Evolutionary conservation across 202 grass and related monocot genomes (phyloP).

Genomic region (Brachypodium distachyon): DNA sequence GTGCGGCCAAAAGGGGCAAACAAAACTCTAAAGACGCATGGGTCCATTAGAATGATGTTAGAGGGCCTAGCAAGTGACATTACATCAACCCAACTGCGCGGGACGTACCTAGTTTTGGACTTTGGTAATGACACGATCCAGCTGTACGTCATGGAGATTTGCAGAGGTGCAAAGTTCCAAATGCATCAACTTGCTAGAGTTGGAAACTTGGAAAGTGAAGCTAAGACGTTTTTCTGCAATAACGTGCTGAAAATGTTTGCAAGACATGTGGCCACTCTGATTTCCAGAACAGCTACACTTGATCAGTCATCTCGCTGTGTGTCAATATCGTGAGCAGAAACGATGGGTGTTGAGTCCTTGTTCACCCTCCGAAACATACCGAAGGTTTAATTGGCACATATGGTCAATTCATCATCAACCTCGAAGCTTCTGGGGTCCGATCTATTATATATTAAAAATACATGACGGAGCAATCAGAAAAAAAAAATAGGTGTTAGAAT

Average conservation of each 20-base stretch:
- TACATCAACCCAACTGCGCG: not conserved
- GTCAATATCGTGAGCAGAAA: too few species aligned
- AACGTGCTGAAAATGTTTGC: not conserved
- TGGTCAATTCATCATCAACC: too few species aligned
- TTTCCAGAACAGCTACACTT: too few species aligned
- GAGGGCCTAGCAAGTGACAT: constrained; percentile 4
- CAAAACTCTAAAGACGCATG: not conserved
- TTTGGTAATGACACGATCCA: not conserved
- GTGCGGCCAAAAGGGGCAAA: constrained; percentile 13
- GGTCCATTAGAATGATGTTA: not conserved
- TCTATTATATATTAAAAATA: too few species aligned
- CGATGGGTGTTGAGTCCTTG: too few species aligned
- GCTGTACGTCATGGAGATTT: not conserved
- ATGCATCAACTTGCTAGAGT: not conserved
- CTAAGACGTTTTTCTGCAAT: not conserved
- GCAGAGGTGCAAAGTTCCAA: not conserved
- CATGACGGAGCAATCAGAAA: too few species aligned
- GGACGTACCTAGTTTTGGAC: constrained; percentile 4
- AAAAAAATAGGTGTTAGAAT: too few species aligned
- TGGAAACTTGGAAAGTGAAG: not conserved
- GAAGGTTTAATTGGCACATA: too few species aligned
- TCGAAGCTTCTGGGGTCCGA: too few species aligned
- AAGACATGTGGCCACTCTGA: not conserved
- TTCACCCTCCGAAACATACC: too few species aligned
- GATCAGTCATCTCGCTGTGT: too few species aligned